Conservation (phyloP, 1,139 yeast species). For the Debaryomycetaceae sp. region DNA sequence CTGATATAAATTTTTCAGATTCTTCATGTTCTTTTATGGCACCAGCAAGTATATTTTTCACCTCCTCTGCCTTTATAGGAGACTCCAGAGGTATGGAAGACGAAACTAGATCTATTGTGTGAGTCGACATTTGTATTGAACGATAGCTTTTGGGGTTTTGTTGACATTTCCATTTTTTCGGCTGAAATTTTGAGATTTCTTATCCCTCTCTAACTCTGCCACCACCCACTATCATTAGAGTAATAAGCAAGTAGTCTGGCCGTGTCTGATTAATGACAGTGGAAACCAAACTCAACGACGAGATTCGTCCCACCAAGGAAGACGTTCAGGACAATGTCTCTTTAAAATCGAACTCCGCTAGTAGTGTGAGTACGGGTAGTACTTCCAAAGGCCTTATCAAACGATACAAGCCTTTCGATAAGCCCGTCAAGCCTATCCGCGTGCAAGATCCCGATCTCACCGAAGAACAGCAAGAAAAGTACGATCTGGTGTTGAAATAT, state of each 20-base stretch:
- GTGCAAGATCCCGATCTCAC: constrained; percentile 28
- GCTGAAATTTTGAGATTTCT: not conserved
- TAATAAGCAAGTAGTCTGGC: no score
- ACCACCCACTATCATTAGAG: not conserved
- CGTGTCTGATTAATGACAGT: not conserved
- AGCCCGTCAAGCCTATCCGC: constrained; percentile 35
- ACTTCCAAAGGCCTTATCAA: constrained; percentile 19
- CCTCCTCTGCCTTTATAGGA: constrained; percentile 10
- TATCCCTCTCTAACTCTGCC: not conserved
- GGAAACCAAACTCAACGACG: not conserved
- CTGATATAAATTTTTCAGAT: constrained; percentile 8
- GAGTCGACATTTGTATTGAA: constrained; percentile 1
- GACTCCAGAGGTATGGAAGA: constrained; percentile 10
- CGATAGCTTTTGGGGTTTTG: not conserved
- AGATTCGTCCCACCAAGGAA: not conserved
- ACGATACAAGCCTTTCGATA: constrained; percentile 38
- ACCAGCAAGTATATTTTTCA: constrained; percentile 6
- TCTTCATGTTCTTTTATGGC: constrained; percentile 4
- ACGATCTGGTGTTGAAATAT: constrained; percentile 21
- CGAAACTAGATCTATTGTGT: constrained; percentile 4
- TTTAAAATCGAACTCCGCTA: not conserved
- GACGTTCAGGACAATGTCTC: not conserved
- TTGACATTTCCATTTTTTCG: not conserved
- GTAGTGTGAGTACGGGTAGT: constrained; percentile 8
- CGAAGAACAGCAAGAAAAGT: constrained; percentile 26